phyloP scores from a whole-genome alignment of 495 filamentous ascomycete genomes.

The Trichoderma reesei region DNA sequence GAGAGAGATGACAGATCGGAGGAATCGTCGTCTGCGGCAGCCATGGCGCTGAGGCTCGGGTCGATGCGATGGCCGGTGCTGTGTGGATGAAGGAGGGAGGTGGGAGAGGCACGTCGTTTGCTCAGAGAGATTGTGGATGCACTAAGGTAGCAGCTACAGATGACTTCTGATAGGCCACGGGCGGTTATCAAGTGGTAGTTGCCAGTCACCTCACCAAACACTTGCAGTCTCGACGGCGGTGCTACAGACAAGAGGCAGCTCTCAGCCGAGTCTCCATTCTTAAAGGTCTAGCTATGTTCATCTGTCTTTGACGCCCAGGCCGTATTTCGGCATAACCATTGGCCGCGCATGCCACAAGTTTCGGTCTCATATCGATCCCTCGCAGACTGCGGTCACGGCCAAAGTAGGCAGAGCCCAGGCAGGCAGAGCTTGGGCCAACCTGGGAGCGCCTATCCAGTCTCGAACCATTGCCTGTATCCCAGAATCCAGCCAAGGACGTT shows the following conservation, averaged over 20 bases:
- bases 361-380: background rate
- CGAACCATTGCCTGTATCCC: background rate
- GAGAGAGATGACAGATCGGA: conserved; percentile 47
- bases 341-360: conserved; percentile 2
- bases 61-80: conserved; percentile 12
- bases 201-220: background rate
- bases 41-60: conserved; percentile 14
- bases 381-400: background rate
- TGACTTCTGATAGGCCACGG: conserved; percentile 4
- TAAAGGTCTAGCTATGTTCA: background rate
- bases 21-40: conserved; percentile 44
- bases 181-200: conserved; percentile 4
- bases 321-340: conserved; percentile 5
- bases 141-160: background rate
- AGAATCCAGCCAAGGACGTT: background rate
- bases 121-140: conserved; percentile 7
- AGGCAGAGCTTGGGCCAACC: background rate
- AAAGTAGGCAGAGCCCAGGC: background rate
- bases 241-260: background rate
- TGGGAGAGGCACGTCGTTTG: conserved; percentile 9
- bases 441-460: background rate
- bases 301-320: background rate
- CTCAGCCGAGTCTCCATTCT: background rate
- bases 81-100: conserved; percentile 5
- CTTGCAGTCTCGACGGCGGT: background rate